phyloP scores from a whole-genome alignment of 305 asterid species.

The Andrographis paniculata region DNA sequence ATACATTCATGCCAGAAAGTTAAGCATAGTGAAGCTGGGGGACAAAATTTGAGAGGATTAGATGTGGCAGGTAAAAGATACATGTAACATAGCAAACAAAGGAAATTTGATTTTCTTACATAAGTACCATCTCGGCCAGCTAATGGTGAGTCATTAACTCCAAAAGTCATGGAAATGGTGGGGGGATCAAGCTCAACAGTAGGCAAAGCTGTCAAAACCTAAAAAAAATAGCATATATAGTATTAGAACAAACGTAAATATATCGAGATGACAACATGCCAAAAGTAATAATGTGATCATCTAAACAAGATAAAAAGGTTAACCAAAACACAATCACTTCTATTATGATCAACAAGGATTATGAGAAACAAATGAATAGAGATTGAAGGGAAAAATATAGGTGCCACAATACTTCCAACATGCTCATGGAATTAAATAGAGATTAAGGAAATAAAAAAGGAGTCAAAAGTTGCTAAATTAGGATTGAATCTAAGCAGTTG shows the following conservation, averaged over 20 bases:
- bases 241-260: not conserved
- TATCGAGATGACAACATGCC: no score
- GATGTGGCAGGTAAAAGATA: slow-evolving; percentile 3
- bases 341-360: no score
- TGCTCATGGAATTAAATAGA: no score
- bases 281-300: no score
- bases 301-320: no score
- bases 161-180: slow-evolving; percentile 96
- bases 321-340: no score
- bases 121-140: slow-evolving; percentile 96
- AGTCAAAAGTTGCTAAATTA: not conserved
- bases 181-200: slow-evolving; percentile 97
- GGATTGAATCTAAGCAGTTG: not conserved
- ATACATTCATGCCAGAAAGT: not conserved
- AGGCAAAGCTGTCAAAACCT: slow-evolving; percentile 87
- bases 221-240: no score
- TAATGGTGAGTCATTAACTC: slow-evolving; percentile 96
- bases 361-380: no score
- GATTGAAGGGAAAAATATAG: no score
- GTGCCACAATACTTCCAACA: no score
- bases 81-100: slow-evolving; percentile 12
- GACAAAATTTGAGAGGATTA: slow-evolving; percentile 8
- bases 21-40: not conserved
- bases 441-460: not conserved
- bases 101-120: slow-evolving; percentile 39